Evolutionary conservation across 306 rosid species (phyloP), one percentile per base, ranked within the genome.

Genomic region (Vicia faba): DNA sequence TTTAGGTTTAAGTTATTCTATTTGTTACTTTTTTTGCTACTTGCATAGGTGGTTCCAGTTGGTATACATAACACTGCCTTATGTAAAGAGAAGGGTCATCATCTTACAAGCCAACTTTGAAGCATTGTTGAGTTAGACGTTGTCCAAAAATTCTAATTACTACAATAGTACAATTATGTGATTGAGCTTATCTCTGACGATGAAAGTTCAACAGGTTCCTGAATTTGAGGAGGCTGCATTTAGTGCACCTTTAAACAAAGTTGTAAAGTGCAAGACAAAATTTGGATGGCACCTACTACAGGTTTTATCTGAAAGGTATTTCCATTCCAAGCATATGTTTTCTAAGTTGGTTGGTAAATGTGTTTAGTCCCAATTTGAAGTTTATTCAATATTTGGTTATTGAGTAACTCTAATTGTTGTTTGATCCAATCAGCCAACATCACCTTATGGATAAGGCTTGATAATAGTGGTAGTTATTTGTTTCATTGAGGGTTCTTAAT

Each of bases 211-310:
- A 63, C 74, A 93, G 98, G 98, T 93, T 74, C 95, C 95, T 6
- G 98, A 93, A 67, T 93, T 93, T 82, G 96, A 93, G 83, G 98
- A 89, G 78, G 91, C 95, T 80, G 98, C 98, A 1, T 93, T 89
- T 80, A 54, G 44, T 83, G 91, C 98, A 55, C 86, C 98, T 55
- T 69, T 93, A 70, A 89, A 93, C 81, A 88, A 86, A 84, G 83
- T 89, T 75, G 93, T 89, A 49, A 86, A 80, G 79, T 89, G 98
- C 66, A 92, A 92, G 69, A 92, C 98, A 65, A 38, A 92, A 72
- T 92, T 87, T 82, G 98, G 98, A 56, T 92, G 98, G 98, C 98
- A 92, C 76, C 75, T 92, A 68, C 75, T 92, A 81, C 96, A 86
- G 78, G 96, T 92, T 77, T 80, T 89, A 45, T 89, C 96, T n/a